Conservation (phyloP, 305 asterid species). For the Withania somnifera region DNA sequence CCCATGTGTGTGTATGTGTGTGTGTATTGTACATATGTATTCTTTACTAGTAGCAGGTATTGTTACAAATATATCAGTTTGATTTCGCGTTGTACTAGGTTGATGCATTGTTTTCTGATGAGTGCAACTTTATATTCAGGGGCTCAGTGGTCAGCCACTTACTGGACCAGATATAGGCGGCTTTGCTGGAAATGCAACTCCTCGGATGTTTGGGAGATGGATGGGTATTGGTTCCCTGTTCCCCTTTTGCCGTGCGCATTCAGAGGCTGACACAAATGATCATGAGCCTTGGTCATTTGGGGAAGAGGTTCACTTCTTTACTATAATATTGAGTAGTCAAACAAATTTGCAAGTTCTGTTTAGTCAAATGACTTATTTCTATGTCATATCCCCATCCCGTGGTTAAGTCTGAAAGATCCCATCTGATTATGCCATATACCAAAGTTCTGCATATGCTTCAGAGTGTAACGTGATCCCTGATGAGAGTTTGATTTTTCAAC, state of each 20-base stretch:
- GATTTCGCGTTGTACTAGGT: not conserved
- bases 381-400: not conserved
- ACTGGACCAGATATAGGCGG: conserved; percentile 99
- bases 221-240: conserved; percentile 91
- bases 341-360: not conserved
- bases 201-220: conserved; percentile 96
- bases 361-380: not conserved
- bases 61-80: not conserved
- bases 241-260: conserved; percentile 97
- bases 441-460: not conserved
- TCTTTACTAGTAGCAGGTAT: not conserved
- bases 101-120: not conserved
- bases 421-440: not conserved
- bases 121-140: conserved; percentile 36
- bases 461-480: not conserved
- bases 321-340: not conserved
- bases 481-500: not conserved
- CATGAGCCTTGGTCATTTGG: conserved; percentile 99
- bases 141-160: conserved; percentile 89
- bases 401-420: not conserved
- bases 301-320: conserved; percentile 56
- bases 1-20: not conserved
- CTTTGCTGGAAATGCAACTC: conserved; percentile 92
- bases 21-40: not conserved
- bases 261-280: conserved; percentile 58